These are phyloP conservation scores for Eucommia ulmoides DNA, from an alignment of 257 asterid species.

Conservation along the genomic window DNA sequence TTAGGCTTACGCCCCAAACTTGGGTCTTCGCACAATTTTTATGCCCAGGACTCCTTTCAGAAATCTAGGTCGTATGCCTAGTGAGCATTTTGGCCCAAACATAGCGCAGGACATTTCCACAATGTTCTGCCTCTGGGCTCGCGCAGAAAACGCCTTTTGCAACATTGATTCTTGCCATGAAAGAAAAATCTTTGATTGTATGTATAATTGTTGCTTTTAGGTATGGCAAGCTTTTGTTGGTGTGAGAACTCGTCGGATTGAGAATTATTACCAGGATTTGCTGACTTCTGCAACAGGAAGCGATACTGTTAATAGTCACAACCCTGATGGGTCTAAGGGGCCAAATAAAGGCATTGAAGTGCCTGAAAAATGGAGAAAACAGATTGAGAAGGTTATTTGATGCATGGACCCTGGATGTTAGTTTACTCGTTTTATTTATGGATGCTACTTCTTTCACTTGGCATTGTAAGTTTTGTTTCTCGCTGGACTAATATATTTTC, in stretches of 20 bases:
- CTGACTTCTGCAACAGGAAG: slow-evolving; percentile 37
- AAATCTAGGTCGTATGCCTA: no score
- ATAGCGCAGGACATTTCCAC: no score
- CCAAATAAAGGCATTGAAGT: slow-evolving; percentile 26
- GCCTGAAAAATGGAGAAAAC: slow-evolving; percentile 77
- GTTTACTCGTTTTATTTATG: slow-evolving; percentile 75
- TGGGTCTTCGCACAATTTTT: no score
- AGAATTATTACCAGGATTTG: slow-evolving; percentile 67
- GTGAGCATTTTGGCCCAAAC: no score
- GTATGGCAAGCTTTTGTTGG: slow-evolving; percentile 97
- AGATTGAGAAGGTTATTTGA: slow-evolving; percentile 99
- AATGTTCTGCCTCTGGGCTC: no score
- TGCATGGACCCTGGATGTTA: slow-evolving; percentile 97
- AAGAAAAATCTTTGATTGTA: no score
- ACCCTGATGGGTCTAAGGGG: slow-evolving; percentile 14
- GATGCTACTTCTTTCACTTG: slow-evolving; percentile 83
- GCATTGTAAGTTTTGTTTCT: slow-evolving; percentile 8
- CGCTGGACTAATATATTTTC: slow-evolving; percentile 17
- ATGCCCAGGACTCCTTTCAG: no score
- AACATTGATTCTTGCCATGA: no score
- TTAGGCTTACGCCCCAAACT: no score
- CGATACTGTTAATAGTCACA: slow-evolving; percentile 18
- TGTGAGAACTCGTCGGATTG: slow-evolving; percentile 66
- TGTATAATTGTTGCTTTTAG: slow-evolving; percentile 32
- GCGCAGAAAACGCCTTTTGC: no score